Evolutionary conservation across 805 yeast species (phyloP), one percentile per base, ranked within the genome.

Genomic region (Starmerella sirachaensis): DNA sequence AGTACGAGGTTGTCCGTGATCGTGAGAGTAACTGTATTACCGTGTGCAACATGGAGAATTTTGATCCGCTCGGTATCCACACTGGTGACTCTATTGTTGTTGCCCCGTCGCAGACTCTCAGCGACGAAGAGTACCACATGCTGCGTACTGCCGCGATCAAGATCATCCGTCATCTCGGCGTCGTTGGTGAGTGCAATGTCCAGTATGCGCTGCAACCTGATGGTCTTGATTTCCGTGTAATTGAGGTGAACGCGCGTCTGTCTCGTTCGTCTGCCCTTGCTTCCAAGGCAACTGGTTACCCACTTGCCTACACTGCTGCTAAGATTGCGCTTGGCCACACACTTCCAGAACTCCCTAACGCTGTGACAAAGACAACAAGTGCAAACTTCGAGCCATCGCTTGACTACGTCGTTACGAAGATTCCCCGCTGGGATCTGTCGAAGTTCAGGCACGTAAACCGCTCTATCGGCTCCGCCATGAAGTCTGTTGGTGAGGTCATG

Each of bases 401-500:
- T 53, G 98, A 88, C 65, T 88, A 88, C 64, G 76, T 86, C 68
- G 98, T 88, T 42, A 84, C 93, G 52, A 88, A 88, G 71, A 85
- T 88, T 57, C 98, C 98, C 52, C 77, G 96, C 65, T 88, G 98
- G 98, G 98, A 88, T 68, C 68, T 88, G 61, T 63, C 91, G 51
- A 88, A 88, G 70, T 91, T 88, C 69, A 93, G 81, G 60, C 93
- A 84, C 56, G 98, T 88, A 47, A 81, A 83, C 60, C 75, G 94
- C 61, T 84, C 79, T 46, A 80, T 88, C 57, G 94, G 95, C 33
- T 82, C 94, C 8, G 76, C 96, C 30, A 88, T 88, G 98, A 88
- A 88, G 63, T 86, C 96, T 42, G 98, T 88, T 39, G 98, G 98
- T 61, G 98, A 88, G 64, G 98, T 88, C 42, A 88, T 88, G 98